Evolutionary conservation across 345 rosid species (phyloP).

Genomic region (Turritis glabra): DNA sequence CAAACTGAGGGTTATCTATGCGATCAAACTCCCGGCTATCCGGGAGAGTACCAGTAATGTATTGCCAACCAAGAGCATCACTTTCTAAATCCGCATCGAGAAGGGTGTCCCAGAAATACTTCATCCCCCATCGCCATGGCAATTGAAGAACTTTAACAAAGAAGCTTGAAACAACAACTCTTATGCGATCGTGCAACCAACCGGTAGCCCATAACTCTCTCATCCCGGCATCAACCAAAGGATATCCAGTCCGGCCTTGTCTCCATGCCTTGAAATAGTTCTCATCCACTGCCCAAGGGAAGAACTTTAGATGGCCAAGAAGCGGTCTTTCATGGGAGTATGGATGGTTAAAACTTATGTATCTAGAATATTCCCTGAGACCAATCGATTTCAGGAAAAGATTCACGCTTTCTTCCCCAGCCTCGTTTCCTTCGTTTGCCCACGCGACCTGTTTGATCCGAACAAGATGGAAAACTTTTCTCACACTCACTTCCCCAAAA

Average conservation of each 20-base stretch:
- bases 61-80: constrained; percentile 99
- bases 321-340: constrained; percentile 90
- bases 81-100: constrained; percentile 97
- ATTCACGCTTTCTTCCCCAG: constrained; percentile 94
- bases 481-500: constrained; percentile 96
- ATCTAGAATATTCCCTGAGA: constrained; percentile 90
- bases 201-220: constrained; percentile 98
- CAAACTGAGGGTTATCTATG: constrained; percentile 94
- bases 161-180: constrained; percentile 97
- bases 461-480: constrained; percentile 92
- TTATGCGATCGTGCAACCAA: constrained; percentile 94
- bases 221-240: constrained; percentile 98
- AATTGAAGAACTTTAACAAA: constrained; percentile 94
- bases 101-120: constrained; percentile 98
- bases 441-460: constrained; percentile 88
- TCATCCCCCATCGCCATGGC: constrained; percentile 99
- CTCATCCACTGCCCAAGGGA: constrained; percentile 89
- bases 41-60: constrained; percentile 90
- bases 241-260: constrained; percentile 98
- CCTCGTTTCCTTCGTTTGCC: constrained; percentile 92
- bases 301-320: constrained; percentile 91
- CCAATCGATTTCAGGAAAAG: constrained; percentile 96
- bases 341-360: constrained; percentile 94
- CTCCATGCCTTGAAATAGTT: constrained; percentile 96
- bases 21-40: constrained; percentile 91